phyloP scores from a whole-genome alignment of 306 rosid genomes.

The Datisca glomerata region DNA sequence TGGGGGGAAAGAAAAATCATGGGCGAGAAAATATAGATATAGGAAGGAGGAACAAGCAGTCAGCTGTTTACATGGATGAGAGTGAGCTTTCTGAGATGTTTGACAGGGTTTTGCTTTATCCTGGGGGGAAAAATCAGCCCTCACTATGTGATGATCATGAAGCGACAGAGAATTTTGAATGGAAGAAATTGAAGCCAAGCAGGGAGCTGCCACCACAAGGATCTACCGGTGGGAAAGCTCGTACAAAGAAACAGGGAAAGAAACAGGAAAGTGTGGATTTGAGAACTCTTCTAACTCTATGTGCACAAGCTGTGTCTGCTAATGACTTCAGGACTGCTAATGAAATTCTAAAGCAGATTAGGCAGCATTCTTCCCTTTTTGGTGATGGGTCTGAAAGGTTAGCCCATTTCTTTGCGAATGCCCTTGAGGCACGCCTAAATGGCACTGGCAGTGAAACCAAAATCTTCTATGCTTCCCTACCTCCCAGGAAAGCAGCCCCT shows the following conservation, averaged over 20 bases:
- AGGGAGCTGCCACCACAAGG: constrained; percentile 10
- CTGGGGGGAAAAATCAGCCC: constrained; percentile 24
- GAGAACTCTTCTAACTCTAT: constrained; percentile 50
- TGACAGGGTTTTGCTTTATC: constrained; percentile 34
- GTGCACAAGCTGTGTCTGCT: constrained; percentile 64
- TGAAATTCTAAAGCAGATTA: constrained; percentile 42
- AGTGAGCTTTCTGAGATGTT: constrained; percentile 37
- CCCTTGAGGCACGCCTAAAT: constrained; percentile 46
- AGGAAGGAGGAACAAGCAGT: constrained; percentile 40
- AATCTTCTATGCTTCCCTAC: constrained; percentile 18
- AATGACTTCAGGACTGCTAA: constrained; percentile 46
- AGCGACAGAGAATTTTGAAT: constrained; percentile 4
- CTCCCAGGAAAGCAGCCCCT: constrained; percentile 22
- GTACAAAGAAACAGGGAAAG: constrained; percentile 11
- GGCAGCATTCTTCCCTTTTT: constrained; percentile 40
- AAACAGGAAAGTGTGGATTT: constrained; percentile 27
- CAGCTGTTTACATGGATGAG: constrained; percentile 32
- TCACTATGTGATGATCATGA: constrained; percentile 15
- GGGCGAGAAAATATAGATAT: constrained; percentile 20
- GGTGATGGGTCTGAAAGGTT: constrained; percentile 63
- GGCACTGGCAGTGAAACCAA: constrained; percentile 11
- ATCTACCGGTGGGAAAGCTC: constrained; percentile 5
- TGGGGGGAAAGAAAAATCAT: constrained; percentile 35
- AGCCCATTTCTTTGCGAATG: constrained; percentile 57
- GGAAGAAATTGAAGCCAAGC: constrained; percentile 3